phyloP scores from a whole-genome alignment of 208 protist species.

The Blastocrithidia nonstop region DNA sequence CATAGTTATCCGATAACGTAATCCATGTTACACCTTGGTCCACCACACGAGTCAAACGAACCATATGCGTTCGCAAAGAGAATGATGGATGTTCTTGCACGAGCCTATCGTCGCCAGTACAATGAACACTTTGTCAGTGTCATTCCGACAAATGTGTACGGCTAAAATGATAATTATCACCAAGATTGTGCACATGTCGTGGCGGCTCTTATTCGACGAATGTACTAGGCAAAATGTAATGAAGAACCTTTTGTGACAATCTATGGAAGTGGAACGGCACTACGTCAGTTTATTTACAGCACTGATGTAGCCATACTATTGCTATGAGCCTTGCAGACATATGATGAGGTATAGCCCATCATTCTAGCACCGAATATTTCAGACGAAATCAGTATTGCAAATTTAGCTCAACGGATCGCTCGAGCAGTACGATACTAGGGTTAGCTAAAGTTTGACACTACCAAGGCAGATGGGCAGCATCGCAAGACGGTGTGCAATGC shows the following conservation, averaged over 20 bases:
- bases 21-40: conserved; percentile 80
- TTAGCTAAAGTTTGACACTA: conserved; percentile 74
- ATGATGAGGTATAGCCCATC: conserved; percentile 71
- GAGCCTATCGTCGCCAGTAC: conserved; percentile 58
- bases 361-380: conserved; percentile 80
- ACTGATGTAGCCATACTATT: conserved; percentile 60
- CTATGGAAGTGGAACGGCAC: conserved; percentile 82
- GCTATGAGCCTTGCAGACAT: conserved; percentile 62
- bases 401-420: conserved; percentile 60
- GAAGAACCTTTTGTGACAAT: conserved; percentile 49
- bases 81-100: conserved; percentile 87
- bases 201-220: conserved; percentile 89
- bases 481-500: conserved; percentile 88
- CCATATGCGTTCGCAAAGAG: conserved; percentile 89
- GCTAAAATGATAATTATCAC: conserved; percentile 84
- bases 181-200: conserved; percentile 77
- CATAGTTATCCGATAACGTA: conserved; percentile 88
- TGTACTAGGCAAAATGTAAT: conserved; percentile 68
- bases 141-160: conserved; percentile 92
- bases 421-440: conserved; percentile 74
- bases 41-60: conserved; percentile 85
- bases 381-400: conserved; percentile 50
- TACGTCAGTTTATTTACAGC: conserved; percentile 91
- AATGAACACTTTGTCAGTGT: conserved; percentile 79
- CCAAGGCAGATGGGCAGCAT: conserved; percentile 86